A percentile compares a stretch with the other conserved stretches of the same genome.
phyloP scores from a whole-genome alignment of 176 grass and related monocot species.

The Ananas comosus region DNA sequence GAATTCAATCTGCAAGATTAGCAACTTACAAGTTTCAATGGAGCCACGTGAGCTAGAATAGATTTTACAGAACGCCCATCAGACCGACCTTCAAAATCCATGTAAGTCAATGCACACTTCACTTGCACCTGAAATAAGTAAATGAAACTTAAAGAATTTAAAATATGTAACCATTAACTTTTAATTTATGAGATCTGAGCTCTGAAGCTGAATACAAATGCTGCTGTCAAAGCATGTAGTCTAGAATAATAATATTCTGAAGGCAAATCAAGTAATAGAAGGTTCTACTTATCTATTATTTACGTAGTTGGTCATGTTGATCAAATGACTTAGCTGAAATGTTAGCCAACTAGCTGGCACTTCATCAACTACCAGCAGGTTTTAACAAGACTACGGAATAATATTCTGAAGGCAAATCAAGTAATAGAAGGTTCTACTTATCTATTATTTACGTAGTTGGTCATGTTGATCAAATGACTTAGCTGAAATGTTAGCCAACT shows the following conservation, averaged over 20 bases:
- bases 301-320: no score
- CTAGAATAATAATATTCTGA: background rate
- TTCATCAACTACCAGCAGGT: no score
- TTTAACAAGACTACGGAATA: background rate
- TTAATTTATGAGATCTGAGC: background rate
- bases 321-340: no score
- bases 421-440: no score
- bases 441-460: no score
- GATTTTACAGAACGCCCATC: constrained; percentile 93
- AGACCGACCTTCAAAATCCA: constrained; percentile 99
- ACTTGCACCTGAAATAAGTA: constrained; percentile 74
- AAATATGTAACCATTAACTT: background rate
- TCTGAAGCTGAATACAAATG: background rate
- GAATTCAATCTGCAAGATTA: background rate
- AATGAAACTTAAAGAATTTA: constrained; percentile 1
- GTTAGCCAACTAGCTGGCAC: no score
- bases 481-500: no score
- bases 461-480: no score
- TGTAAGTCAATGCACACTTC: constrained; percentile 76
- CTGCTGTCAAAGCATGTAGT: background rate
- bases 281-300: no score
- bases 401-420: background rate
- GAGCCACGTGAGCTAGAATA: constrained; percentile 82
- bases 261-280: background rate
- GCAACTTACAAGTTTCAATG: constrained; percentile 78